Evolutionary conservation across 495 filamentous ascomycete species (phyloP).

Genomic region (Pyrenula aspistea): DNA sequence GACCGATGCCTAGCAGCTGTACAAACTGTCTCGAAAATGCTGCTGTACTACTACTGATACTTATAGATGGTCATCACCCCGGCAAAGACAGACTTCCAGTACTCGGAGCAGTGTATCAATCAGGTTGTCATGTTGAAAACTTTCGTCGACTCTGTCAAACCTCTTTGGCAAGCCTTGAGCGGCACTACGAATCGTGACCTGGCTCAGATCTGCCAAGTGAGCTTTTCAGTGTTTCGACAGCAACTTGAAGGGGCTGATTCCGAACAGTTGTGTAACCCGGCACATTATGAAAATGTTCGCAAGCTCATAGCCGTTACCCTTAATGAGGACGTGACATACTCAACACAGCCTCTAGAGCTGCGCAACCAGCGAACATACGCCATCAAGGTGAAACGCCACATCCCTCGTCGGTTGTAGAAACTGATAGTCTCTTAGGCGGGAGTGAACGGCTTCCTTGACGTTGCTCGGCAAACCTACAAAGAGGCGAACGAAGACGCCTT

Average conservation of each 20-base stretch:
- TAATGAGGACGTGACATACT: conserved; percentile 70
- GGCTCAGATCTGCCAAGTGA: conserved; percentile 48
- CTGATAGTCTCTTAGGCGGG: conserved; percentile 45
- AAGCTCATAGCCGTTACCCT: conserved; percentile 57
- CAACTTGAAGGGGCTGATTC: background rate
- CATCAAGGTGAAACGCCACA: conserved; percentile 48
- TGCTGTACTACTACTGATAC: background rate
- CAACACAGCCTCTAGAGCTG: conserved; percentile 70
- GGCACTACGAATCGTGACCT: conserved; percentile 56
- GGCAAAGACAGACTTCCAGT: conserved; percentile 48
- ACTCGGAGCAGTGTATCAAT: conserved; percentile 70
- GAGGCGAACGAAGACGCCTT: conserved; percentile 68
- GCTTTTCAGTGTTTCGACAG: conserved; percentile 1
- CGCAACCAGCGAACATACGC: conserved; percentile 90
- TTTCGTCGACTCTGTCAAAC: conserved; percentile 55
- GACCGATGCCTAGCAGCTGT: conserved; percentile 55
- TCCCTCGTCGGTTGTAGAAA: background rate
- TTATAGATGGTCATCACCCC: conserved; percentile 57
- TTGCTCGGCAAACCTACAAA: conserved; percentile 76
- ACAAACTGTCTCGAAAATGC: conserved; percentile 19
- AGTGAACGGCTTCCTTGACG: conserved; percentile 76
- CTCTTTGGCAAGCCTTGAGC: conserved; percentile 55
- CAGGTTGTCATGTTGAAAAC: conserved; percentile 80
- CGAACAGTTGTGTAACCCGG: conserved; percentile 44
- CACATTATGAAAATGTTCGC: conserved; percentile 45